These are phyloP conservation scores for Populus ilicifolia DNA, from an alignment of 345 rosid genomes.

Conservation along the genomic window DNA sequence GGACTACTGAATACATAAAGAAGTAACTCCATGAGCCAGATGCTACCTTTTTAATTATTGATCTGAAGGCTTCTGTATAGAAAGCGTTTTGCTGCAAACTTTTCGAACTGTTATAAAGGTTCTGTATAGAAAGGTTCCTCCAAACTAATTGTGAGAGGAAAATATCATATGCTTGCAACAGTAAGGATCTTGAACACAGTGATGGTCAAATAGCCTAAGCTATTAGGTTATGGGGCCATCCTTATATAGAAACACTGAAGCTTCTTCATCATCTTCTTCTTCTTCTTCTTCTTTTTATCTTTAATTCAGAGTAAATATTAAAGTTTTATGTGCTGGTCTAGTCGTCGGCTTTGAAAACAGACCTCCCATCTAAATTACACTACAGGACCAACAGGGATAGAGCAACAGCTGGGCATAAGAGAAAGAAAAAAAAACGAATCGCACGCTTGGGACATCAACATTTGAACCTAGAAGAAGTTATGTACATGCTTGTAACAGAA, in stretches of 20 bases:
- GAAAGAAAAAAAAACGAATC: background rate
- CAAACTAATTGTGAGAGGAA: background rate
- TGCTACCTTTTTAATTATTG: background rate
- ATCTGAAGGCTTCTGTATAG: background rate
- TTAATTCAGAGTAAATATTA: background rate
- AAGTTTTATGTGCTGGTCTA: background rate
- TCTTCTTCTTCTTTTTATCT: too few relatives aligned
- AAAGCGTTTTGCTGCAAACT: background rate
- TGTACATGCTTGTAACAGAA: constrained; percentile 4
- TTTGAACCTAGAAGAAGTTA: constrained; percentile 9
- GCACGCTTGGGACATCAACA: constrained; percentile 22
- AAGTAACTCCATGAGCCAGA: background rate
- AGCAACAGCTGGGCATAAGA: background rate
- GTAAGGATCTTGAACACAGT: background rate
- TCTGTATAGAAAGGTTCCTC: background rate
- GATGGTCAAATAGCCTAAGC: background rate
- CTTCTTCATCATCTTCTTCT: too few relatives aligned
- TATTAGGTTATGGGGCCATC: too few relatives aligned
- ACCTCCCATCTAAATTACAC: background rate
- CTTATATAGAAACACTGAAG: background rate
- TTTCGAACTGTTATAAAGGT: background rate
- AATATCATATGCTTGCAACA: background rate
- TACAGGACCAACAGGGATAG: background rate
- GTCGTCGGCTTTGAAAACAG: too few relatives aligned
- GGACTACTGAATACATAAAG: background rate